Evolutionary conservation across 73 alveolate species (phyloP), one percentile per base, ranked within the genome.

Genomic region (Blepharisma stoltei): DNA sequence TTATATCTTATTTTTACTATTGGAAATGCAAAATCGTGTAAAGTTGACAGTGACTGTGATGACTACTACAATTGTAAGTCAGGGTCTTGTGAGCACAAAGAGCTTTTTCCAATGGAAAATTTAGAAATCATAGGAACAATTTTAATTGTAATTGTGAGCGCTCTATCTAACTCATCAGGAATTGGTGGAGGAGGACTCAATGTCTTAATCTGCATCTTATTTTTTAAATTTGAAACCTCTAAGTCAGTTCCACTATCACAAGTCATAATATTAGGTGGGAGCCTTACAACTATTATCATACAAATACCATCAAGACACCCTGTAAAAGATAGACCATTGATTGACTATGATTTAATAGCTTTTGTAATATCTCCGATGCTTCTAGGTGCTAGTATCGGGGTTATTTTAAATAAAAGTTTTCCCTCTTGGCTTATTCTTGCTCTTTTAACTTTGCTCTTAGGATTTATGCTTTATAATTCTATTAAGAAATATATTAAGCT

Each of bases 131-230:
- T 87, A 37, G 94, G 94, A 25, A 83, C 78, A 69, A 32, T 81
- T 32, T 65, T 85, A 27, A 77, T 87, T 52, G 81, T 87, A 67
- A 23, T 90, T 0, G 88, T 87, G 7, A 82, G 85, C 38, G 91
- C 90, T 37, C 78, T 90, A 71, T 89, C 97, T 14, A 91, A 82
- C 82, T 97, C 98, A 20, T 94, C 94, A 7, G 98, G 98, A 1
- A 77, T 93, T 7, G 98, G 98, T 8, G 98, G 98, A 73, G 98
- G 98, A n/a, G 91, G 89, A 53, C 78, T 93, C 68, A 82, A 90
- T 69, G 86, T 88, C 38, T 91, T 95, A 54, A 91, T 92, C 67
- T 71, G 83, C 69, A 87, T 89, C 87, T 80, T 86, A 69, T 84
- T 92, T 50, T 81, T 90, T 86, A 76, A 84, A 27, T 82, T 92